Evolutionary conservation across 805 yeast species (phyloP).

Genomic region (Suhomyces canberraensis): DNA sequence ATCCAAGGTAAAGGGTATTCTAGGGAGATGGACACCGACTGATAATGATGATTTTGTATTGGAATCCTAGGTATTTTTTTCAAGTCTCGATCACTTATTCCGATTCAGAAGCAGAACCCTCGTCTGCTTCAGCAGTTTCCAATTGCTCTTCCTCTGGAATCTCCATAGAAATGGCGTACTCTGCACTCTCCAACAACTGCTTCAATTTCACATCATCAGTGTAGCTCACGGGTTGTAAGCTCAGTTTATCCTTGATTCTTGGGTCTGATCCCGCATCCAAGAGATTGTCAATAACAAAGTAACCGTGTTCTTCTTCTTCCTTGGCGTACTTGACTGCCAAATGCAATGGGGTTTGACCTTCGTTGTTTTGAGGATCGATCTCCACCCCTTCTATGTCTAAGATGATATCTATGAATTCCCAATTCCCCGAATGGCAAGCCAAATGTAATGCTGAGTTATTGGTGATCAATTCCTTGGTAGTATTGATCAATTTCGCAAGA

Average conservation of each 20-base stretch:
- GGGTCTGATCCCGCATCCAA: conserved; percentile 93
- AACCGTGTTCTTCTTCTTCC: conserved; percentile 83
- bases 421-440: conserved; percentile 77
- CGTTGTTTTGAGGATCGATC: conserved; percentile 74
- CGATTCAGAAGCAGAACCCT: conserved; percentile 32
- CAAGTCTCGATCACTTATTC: conserved; percentile 12
- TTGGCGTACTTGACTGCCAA: conserved; percentile 72
- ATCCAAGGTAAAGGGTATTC: conserved; percentile 19
- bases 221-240: conserved; percentile 74
- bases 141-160: conserved; percentile 27
- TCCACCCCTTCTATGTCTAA: conserved; percentile 89
- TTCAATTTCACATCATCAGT: conserved; percentile 57
- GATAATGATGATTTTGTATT: conserved; percentile 40
- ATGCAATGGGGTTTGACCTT: conserved; percentile 89
- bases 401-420: conserved; percentile 77
- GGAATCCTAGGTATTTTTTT: background rate
- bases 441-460: conserved; percentile 82
- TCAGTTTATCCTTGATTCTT: conserved; percentile 40
- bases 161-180: conserved; percentile 57
- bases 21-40: conserved; percentile 49
- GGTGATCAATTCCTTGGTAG: conserved; percentile 62
- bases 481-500: conserved; percentile 56
- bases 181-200: conserved; percentile 76
- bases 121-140: conserved; percentile 21
- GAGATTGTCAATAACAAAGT: conserved; percentile 71